Percentiles rank a stretch among this genome's conserved stretches.
phyloP scores from a whole-genome alignment of 805 yeast genomes.

The Clavispora santaluciae region DNA sequence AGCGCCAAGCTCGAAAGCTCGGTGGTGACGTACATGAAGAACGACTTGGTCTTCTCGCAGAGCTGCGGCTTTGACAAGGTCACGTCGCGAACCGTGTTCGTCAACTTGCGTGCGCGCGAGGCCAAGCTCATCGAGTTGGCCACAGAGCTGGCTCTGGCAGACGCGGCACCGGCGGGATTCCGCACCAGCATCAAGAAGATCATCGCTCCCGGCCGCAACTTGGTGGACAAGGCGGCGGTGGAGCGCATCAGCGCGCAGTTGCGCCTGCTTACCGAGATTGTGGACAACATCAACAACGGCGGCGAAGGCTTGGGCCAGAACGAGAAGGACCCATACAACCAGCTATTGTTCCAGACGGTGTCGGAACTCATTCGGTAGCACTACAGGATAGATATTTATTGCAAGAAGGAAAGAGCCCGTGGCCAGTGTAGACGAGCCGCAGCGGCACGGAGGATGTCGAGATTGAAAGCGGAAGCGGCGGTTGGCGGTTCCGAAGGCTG shows the following conservation, averaged over 20 bases:
- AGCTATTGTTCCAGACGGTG: constrained; percentile 13
- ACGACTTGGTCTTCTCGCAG: constrained; percentile 42
- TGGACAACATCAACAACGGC: constrained; percentile 13
- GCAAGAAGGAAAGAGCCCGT: not conserved
- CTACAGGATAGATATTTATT: constrained; percentile 3
- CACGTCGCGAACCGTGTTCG: constrained; percentile 33
- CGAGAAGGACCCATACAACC: constrained; percentile 12
- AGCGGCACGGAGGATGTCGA: no score
- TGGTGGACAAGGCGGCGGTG: constrained; percentile 28
- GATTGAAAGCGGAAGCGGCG: no score
- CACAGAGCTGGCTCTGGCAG: not conserved
- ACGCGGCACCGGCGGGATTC: constrained; percentile 16
- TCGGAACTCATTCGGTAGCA: constrained; percentile 3
- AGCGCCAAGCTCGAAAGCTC: constrained; percentile 46
- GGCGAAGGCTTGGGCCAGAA: constrained; percentile 7
- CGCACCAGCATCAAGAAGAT: constrained; percentile 34
- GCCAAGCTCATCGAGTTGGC: constrained; percentile 35
- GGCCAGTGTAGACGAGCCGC: no score
- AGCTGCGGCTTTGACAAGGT: constrained; percentile 28
- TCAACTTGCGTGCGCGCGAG: constrained; percentile 42
- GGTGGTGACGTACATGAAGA: constrained; percentile 48
- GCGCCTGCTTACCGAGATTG: constrained; percentile 23
- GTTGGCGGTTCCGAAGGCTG: no score
- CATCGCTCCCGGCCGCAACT: constrained; percentile 28
- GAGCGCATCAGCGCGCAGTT: constrained; percentile 23